A percentile compares a stretch with the other conserved stretches of the same genome.
Conservation (phyloP, 2,329 filamentous ascomycete genomes). For the Raffaelea deltoideospora region DNA sequence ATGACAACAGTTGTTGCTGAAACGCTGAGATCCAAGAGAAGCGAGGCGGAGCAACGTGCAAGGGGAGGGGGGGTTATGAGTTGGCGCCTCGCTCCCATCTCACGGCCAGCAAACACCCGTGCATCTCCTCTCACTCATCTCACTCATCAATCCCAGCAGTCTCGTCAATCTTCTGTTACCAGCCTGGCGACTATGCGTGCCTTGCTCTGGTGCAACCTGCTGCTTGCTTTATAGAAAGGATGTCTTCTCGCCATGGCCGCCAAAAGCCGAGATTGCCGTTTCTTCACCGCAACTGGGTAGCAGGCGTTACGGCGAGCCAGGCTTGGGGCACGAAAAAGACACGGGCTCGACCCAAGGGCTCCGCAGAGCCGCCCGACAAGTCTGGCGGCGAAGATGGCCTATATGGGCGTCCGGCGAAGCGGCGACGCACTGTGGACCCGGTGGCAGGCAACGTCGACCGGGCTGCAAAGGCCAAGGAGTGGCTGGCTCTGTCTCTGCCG, state of each 20-base stretch:
- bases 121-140: not conserved
- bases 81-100: slow-evolving; percentile 13
- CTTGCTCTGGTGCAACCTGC: too few species aligned
- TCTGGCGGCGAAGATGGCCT: slow-evolving; percentile 15
- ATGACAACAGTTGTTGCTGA: too few species aligned
- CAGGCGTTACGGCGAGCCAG: slow-evolving; percentile 29
- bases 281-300: slow-evolving; percentile 38
- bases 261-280: slow-evolving; percentile 25
- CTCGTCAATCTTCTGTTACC: not conserved
- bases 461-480: not conserved
- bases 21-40: too few species aligned
- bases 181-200: too few species aligned
- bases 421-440: slow-evolving; percentile 23
- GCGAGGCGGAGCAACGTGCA: too few species aligned
- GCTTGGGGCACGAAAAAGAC: slow-evolving; percentile 8
- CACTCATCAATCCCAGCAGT: too few species aligned
- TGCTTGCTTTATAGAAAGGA: too few species aligned
- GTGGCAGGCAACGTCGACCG: slow-evolving; percentile 4
- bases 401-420: slow-evolving; percentile 28
- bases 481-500: slow-evolving; percentile 6
- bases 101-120: too few species aligned
- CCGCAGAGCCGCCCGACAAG: not conserved
- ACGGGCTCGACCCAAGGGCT: not conserved
- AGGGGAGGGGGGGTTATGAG: too few species aligned
- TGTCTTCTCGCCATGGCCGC: slow-evolving; percentile 2